A percentile compares a stretch with the other conserved stretches of the same genome.
Conservation (phyloP, 805 yeast genomes). For the Babjeviella inositovora region DNA sequence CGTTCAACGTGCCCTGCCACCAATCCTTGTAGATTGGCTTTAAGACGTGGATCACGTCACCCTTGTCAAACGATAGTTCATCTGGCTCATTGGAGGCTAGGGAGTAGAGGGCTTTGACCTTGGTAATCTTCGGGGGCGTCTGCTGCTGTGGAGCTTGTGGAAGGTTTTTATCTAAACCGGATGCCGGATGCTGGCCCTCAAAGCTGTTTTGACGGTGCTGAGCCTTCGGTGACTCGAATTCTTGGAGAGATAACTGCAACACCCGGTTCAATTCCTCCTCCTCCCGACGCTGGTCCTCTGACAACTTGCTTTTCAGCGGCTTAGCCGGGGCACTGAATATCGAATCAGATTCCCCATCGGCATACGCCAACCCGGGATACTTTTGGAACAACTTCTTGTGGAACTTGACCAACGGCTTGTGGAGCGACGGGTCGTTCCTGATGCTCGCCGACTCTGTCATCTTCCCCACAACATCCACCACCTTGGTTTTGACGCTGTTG, state of each 20-base stretch:
- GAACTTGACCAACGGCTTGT: too few relatives aligned
- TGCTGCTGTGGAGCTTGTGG: slow-evolving; percentile 10
- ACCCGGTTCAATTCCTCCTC: slow-evolving; percentile 73
- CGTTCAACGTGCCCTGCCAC: slow-evolving; percentile 84
- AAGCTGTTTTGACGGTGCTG: slow-evolving; percentile 5
- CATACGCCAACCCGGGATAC: too few relatives aligned
- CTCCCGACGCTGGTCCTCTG: slow-evolving; percentile 17
- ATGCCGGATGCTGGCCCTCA: slow-evolving; percentile 2
- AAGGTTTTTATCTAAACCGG: slow-evolving; percentile 6
- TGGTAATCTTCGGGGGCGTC: slow-evolving; percentile 29
- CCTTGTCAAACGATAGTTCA: slow-evolving; percentile 74
- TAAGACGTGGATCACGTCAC: slow-evolving; percentile 76
- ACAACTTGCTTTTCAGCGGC: slow-evolving; percentile 5
- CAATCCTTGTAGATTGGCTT: slow-evolving; percentile 86
- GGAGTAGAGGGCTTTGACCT: slow-evolving; percentile 80
- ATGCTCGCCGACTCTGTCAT: slow-evolving; percentile 51
- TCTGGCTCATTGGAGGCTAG: slow-evolving; percentile 66
- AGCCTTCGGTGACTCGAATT: slow-evolving; percentile 25
- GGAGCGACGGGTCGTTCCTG: slow-evolving; percentile 60
- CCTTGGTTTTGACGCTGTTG: slow-evolving; percentile 42
- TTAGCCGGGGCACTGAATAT: slow-evolving; percentile 8
- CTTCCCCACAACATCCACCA: slow-evolving; percentile 55
- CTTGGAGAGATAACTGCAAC: slow-evolving; percentile 55
- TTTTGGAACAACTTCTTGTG: too few relatives aligned
- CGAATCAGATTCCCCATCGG: too few relatives aligned